Base-by-base conservation (phyloP, 202 grass and related monocot genomes). In the Dendrocalamus latiflorus region DNA sequence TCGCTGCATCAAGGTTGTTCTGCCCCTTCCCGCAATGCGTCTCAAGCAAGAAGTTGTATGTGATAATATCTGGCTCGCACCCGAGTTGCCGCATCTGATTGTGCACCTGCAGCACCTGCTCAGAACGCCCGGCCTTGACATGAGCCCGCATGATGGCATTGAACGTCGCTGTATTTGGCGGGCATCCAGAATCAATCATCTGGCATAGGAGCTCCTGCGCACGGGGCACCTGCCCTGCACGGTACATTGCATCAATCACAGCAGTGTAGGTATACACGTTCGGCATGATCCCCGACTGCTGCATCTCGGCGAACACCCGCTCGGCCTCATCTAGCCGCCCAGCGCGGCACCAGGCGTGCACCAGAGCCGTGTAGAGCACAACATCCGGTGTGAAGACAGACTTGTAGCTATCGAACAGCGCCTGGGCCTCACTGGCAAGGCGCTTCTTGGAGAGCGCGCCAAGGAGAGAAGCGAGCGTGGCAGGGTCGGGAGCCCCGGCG, bases 231-330 rank as follows among this genome's bases (percentile, higher is more conserved):
- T 98, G 95, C 2, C 89, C 91, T 0, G 85, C 92, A 34, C 92
- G 88, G 71, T 92, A 93, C 95, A 98, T 98, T 43, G 95, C 91
- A 64, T 98, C 92, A 3, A 98, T 98, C 82, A 98, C 88, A 17
- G 89, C 61, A 4, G 92, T 98, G 73, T 93, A 98, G 20, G 95
- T 98, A 56, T 98, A 98, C 74, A 95, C 95, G 74, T 98, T 98
- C 1, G 95, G 95, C 11, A 28, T 75, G 69, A 98, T 83, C 60
- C 87, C 92, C 1, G 82, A 62, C 45, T 89, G 76, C 65, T 72
- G 65, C 92, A 98, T 98, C 76, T 93, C 89, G 0, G 91, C 72
- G 1, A 98, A 98, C 58, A 95, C 59, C 0, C 68, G 81, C 80
- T 98, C 95, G 0, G 93, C 95, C 74, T 89, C 88, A 17, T 95